Conservation (phyloP, 352 stramenopile species). For the Globisporangium irregulare region DNA sequence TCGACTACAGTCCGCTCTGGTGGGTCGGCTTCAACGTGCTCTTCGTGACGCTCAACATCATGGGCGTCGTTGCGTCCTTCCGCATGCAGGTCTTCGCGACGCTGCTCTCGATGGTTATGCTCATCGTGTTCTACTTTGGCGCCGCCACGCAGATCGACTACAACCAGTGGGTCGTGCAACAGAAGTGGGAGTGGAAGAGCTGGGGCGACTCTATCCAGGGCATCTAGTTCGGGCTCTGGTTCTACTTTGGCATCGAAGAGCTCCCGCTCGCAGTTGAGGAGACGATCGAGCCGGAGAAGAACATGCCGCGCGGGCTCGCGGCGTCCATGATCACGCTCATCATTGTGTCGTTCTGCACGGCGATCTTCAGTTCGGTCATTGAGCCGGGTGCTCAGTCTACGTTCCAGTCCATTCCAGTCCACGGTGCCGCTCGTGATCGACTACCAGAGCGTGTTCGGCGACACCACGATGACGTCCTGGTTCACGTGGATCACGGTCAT, state of each 20-base stretch:
- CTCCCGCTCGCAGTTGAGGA: slow-evolving; percentile 69
- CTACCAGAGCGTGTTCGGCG: slow-evolving; percentile 73
- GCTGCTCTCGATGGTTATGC: slow-evolving; percentile 41
- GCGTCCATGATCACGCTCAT: slow-evolving; percentile 55
- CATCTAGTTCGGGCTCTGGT: slow-evolving; percentile 66
- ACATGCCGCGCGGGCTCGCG: slow-evolving; percentile 59
- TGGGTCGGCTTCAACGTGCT: slow-evolving; percentile 52
- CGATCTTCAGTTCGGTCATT: slow-evolving; percentile 61
- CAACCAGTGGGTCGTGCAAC: slow-evolving; percentile 43
- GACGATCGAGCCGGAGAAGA: slow-evolving; percentile 66
- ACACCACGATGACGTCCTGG: slow-evolving; percentile 48
- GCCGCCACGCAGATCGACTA: slow-evolving; percentile 53
- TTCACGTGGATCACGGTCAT: slow-evolving; percentile 71
- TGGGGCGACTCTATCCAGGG: slow-evolving; percentile 44
- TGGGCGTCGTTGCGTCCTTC: slow-evolving; percentile 58
- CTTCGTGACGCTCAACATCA: slow-evolving; percentile 63
- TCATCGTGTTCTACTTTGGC: slow-evolving; percentile 60
- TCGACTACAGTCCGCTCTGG: slow-evolving; percentile 44
- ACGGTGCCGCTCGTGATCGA: slow-evolving; percentile 49
- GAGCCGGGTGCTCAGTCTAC: slow-evolving; percentile 38
- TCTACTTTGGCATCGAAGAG: slow-evolving; percentile 77
- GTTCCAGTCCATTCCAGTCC: slow-evolving; percentile 27
- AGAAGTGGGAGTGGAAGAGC: slow-evolving; percentile 49
- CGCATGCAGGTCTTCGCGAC: slow-evolving; percentile 57
- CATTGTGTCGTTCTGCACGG: slow-evolving; percentile 45